Percentiles rank a stretch among this genome's conserved stretches.
These are phyloP conservation scores for Venturia carpophila DNA, from an alignment of 2,329 filamentous ascomycete species.

Conservation along the genomic window DNA sequence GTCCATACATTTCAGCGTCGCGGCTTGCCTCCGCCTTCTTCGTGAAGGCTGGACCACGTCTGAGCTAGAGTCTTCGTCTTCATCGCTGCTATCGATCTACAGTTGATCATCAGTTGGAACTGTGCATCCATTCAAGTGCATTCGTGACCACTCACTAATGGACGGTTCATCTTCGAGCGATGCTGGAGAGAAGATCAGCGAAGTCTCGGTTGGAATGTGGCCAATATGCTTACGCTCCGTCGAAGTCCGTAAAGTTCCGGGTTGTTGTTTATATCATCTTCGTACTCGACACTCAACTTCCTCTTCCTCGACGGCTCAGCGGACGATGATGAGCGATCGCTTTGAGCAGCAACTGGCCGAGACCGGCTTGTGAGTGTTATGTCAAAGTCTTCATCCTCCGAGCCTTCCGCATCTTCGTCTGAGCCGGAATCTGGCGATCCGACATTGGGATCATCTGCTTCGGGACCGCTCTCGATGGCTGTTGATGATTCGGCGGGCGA, in stretches of 20 bases:
- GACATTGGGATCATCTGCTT: slow-evolving; percentile 30
- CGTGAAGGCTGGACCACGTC: slow-evolving; percentile 55
- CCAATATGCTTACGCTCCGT: slow-evolving; percentile 64
- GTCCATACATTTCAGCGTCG: slow-evolving; percentile 53
- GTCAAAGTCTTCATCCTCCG: slow-evolving; percentile 63
- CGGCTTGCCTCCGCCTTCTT: slow-evolving; percentile 62
- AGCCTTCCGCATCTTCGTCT: slow-evolving; percentile 43
- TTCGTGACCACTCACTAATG: slow-evolving; percentile 45
- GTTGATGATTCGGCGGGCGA: slow-evolving; percentile 25
- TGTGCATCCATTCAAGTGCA: slow-evolving; percentile 17
- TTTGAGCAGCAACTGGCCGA: slow-evolving; percentile 34
- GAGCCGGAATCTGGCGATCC: slow-evolving; percentile 41
- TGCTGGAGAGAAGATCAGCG: slow-evolving; percentile 38
- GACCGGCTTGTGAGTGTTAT: slow-evolving; percentile 68
- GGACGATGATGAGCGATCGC: slow-evolving; percentile 15
- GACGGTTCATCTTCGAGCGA: slow-evolving; percentile 54
- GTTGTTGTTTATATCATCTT: slow-evolving; percentile 81
- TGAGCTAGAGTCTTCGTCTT: slow-evolving; percentile 63
- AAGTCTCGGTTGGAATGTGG: slow-evolving; percentile 17
- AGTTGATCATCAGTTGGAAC: background rate
- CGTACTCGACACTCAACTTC: slow-evolving; percentile 54
- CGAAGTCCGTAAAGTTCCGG: slow-evolving; percentile 91
- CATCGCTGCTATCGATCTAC: slow-evolving; percentile 52
- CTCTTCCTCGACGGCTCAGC: slow-evolving; percentile 49
- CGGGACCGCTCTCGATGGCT: slow-evolving; percentile 34